Percentiles rank a stretch among this genome's conserved stretches.
phyloP scores from a whole-genome alignment of 2,329 filamentous ascomycete genomes.

The Aspergillus novofumigatus region DNA sequence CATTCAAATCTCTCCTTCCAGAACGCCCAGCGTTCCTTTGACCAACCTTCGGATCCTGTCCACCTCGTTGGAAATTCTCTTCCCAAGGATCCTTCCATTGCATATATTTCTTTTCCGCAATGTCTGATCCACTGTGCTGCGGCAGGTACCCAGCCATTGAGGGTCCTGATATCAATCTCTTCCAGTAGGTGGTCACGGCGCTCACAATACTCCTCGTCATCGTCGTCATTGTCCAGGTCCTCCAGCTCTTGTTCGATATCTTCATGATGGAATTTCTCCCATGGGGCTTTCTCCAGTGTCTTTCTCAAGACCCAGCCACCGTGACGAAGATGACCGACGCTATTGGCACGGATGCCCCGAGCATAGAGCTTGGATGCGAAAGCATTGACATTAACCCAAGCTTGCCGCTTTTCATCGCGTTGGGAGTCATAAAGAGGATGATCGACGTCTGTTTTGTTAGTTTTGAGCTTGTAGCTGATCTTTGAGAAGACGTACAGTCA shows the following conservation, averaged over 20 bases:
- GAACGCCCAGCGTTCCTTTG: slow-evolving; percentile 6
- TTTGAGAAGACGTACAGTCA: not conserved
- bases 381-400: not conserved
- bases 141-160: slow-evolving; percentile 4
- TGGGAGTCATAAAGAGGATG: not conserved
- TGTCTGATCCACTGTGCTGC: slow-evolving; percentile 3
- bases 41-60: slow-evolving; percentile 1
- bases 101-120: slow-evolving; percentile 2
- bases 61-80: not conserved
- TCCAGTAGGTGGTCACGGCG: not conserved
- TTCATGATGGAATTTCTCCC: not conserved
- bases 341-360: not conserved
- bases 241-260: not conserved
- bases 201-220: not conserved
- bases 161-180: not conserved
- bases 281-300: not conserved
- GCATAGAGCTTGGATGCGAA: slow-evolving; percentile 1
- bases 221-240: not conserved
- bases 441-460: not conserved
- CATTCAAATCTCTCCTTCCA: slow-evolving; percentile 6
- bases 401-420: not conserved
- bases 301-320: not conserved
- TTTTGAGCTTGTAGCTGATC: not conserved
- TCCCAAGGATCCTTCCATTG: not conserved
- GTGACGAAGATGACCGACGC: not conserved